Conservation (phyloP, 768 basidiomycete genomes). For the Leccinellum rugosiceps region DNA sequence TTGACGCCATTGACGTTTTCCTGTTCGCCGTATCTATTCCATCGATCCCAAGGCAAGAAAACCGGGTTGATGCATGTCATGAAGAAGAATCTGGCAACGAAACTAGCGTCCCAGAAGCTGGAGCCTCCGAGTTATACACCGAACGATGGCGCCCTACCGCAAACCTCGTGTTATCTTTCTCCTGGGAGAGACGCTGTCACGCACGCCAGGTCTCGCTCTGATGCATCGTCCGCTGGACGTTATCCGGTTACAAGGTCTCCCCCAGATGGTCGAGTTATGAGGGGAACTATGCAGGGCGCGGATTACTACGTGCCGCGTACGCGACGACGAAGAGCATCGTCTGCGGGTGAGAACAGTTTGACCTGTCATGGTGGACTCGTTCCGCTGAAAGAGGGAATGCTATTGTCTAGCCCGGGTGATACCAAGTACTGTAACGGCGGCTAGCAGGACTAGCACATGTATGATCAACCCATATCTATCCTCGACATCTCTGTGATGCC, state of each 20-base stretch:
- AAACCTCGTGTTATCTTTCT: conserved; percentile 1
- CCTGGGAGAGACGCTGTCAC: conserved; percentile 1
- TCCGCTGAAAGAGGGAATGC: background rate
- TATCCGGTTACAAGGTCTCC: conserved; percentile 13
- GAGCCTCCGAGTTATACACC: conserved; percentile 38
- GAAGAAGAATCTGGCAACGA: conserved; percentile 66
- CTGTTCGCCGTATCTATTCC: conserved; percentile 63
- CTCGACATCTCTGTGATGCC: too few relatives aligned
- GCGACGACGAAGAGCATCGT: conserved; percentile 45
- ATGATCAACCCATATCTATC: background rate
- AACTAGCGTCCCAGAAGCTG: conserved; percentile 59
- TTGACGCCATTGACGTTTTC: conserved; percentile 72
- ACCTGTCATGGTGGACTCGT: background rate
- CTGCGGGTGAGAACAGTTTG: conserved; percentile 40
- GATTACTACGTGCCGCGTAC: conserved; percentile 10
- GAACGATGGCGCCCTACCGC: conserved; percentile 3
- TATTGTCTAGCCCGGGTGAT: background rate
- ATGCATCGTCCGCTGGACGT: conserved; percentile 12
- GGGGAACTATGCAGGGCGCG: background rate
- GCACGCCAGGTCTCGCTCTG: conserved; percentile 23
- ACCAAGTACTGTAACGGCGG: background rate
- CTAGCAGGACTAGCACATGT: background rate
- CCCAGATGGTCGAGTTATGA: background rate
- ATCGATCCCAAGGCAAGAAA: conserved; percentile 62
- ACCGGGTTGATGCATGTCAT: conserved; percentile 67